These are phyloP conservation scores for Leishmania turanica DNA, from an alignment of 208 protist genomes.

Conservation along the genomic window DNA sequence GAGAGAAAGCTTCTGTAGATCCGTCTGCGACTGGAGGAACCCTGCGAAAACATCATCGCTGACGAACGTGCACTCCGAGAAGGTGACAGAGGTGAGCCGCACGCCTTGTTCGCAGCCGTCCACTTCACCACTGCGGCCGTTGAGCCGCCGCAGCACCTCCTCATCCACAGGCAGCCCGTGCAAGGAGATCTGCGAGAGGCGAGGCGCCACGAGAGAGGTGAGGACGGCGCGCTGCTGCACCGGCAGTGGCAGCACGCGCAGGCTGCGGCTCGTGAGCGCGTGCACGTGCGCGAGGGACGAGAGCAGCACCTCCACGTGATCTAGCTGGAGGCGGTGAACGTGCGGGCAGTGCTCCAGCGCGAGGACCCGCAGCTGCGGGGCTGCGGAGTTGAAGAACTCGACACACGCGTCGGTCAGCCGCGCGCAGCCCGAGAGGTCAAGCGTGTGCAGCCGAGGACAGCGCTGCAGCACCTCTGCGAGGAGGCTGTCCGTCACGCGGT, in stretches of 20 bases:
- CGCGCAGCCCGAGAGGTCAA: conserved; percentile 14
- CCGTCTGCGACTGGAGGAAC: conserved; percentile 1
- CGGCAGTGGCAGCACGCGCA: conserved; percentile 9
- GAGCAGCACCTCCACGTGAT: conserved; percentile 7
- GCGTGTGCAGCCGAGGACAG: conserved; percentile 11
- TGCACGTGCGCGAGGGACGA: conserved; percentile 12
- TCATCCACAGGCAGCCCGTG: conserved; percentile 4
- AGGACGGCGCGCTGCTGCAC: conserved; percentile 9
- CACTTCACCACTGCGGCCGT: not conserved
- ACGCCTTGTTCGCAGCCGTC: not conserved
- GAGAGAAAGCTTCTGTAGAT: not conserved
- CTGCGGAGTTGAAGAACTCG: not conserved
- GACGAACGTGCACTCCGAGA: conserved; percentile 12
- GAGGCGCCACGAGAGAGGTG: conserved; percentile 3
- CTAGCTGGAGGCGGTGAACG: conserved; percentile 10
- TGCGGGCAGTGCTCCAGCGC: conserved; percentile 16
- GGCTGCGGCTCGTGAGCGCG: conserved; percentile 4
- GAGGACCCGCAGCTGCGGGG: conserved; percentile 7
- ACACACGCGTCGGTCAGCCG: conserved; percentile 14
- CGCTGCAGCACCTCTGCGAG: conserved; percentile 9
- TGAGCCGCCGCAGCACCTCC: conserved; percentile 4
- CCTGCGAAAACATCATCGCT: conserved; percentile 1
- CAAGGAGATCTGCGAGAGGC: conserved; percentile 5
- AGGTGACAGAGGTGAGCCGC: conserved; percentile 8
- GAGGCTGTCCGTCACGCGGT: conserved; percentile 12